Base-by-base conservation (phyloP, 768 basidiomycete species). In the Pleurotus sapidus region DNA sequence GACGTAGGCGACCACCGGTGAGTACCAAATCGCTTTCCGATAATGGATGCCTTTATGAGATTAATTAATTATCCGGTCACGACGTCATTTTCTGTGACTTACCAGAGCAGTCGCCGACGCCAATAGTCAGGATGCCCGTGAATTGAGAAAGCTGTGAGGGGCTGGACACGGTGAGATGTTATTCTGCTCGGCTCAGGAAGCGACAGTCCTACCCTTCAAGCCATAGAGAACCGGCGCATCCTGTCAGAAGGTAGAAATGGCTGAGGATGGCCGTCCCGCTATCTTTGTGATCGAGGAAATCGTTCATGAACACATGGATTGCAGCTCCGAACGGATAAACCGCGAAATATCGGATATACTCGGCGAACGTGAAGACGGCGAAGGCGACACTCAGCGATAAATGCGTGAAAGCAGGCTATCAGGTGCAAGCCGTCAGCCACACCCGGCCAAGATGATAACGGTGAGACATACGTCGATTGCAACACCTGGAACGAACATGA, bases 261-360 rank as follows among this genome's bases (percentile, higher is more conserved):
- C 94, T 95, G 63, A 99, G 72, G 64, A 99, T 95, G 24, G 95
- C 97, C 9, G 95, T 96, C 3, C 97, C 97, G 49, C 87, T 82
- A 71, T 99, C 97, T 73, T 93, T 92, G 64, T 88, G 82, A 73
- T 99, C 97, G 69, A 98, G 77, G 67, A 99, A 99, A 69, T 99
- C 97, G 74, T 90, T 91, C 85, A 99, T 87, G 72, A 99, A 99
- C 56, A 98, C 75, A 72, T 99, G 97, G 17, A 99, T 85, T 9
- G 85, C 77, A 8, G 91, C 95, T 12, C 95, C 94, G 64, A 98
- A 91, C 3, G 97, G 97, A 74, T 97, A 98, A 49, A 99, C 83
- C 38, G 97, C 97, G 72, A 98, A 99, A 72, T 98, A 99, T 58
- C 97, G 92, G 61, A 98, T 84, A 75, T 98, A 98, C 75, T 99